Percentiles rank a stretch among this genome's conserved stretches.
Conservation (phyloP, 2,329 filamentous ascomycete genomes). For the Verticillium zaregamsianum region DNA sequence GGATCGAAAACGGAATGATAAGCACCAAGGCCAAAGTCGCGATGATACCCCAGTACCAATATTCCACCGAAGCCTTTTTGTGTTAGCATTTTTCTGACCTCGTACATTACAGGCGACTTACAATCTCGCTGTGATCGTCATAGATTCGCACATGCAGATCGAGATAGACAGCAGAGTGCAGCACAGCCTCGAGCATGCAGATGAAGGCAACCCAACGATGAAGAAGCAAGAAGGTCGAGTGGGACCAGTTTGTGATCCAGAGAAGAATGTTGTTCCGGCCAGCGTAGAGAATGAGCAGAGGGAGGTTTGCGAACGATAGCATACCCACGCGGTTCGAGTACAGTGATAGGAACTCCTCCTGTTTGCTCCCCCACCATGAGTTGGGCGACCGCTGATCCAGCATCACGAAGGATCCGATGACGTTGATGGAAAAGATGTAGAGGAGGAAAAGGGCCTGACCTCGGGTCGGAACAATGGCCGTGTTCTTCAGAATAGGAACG, state of each 20-base stretch:
- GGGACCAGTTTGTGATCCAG: constrained; percentile 43
- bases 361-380: constrained; percentile 4
- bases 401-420: constrained; percentile 23
- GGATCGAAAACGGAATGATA: constrained; percentile 25
- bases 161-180: constrained; percentile 42
- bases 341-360: neutral
- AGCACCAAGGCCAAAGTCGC: constrained; percentile 28
- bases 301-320: constrained; percentile 33
- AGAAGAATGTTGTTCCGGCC: constrained; percentile 44
- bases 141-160: constrained; percentile 21
- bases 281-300: constrained; percentile 38
- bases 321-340: constrained; percentile 33
- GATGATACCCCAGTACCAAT: constrained; percentile 40
- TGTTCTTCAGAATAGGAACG: constrained; percentile 12
- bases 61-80: constrained; percentile 13
- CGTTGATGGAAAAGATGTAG: constrained; percentile 32
- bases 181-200: constrained; percentile 35
- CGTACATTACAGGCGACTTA: neutral
- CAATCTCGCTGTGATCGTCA: neutral
- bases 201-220: constrained; percentile 46
- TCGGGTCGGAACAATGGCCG: constrained; percentile 17
- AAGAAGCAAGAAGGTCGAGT: constrained; percentile 42
- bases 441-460: constrained; percentile 34
- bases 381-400: constrained; percentile 22
- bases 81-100: neutral